Evolutionary conservation across 306 rosid species (phyloP), one percentile per base, ranked within the genome.

Genomic region (Cyamopsis tetragonoloba): DNA sequence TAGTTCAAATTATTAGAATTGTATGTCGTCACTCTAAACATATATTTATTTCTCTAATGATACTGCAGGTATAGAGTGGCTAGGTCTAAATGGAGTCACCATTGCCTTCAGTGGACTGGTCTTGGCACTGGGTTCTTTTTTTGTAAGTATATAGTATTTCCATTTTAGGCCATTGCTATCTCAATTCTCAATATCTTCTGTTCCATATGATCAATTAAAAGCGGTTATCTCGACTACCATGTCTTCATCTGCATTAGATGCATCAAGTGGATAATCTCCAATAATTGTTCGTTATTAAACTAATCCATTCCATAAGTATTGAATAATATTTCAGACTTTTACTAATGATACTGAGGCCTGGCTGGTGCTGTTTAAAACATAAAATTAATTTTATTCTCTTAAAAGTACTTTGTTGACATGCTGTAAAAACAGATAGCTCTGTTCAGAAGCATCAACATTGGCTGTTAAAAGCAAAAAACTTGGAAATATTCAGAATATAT

Each of bases 11-110:
- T 38, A 2, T 5, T 49, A 14, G 13, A 60, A 49, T 30, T 39
- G 13, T 18, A 14, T 59, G 61, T 55, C 37, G 66, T 55, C 46
- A 66, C 23, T 43, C 37, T 43, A 3, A 46, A 31, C 7, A 37
- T 37, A 20, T 1, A 35, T 41, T 38, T 72, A 71, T 43, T 56
- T 72, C 28, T 63, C 53, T 54, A 19, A 27, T 76, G 57, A 66
- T 77, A 41, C 67, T 78, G 67, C 88, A 93, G 99, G 72, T 68
- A 31, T 86, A 59, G 91, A 86, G 82, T 80, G 83, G 89, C 79
- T 85, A 0, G 96, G 95, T 77, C 67, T 81, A n/a, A 86, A 88
- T 55, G 83, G 0, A 41, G 30, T 80, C 14, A 70, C 89, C 43
- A 3, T 83, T 67, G 44, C 43, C 37, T 14, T 67, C 58, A 28